Evolutionary conservation across 2,329 filamentous ascomycete species (phyloP).

Genomic region (Plectosphaerella sp.): DNA sequence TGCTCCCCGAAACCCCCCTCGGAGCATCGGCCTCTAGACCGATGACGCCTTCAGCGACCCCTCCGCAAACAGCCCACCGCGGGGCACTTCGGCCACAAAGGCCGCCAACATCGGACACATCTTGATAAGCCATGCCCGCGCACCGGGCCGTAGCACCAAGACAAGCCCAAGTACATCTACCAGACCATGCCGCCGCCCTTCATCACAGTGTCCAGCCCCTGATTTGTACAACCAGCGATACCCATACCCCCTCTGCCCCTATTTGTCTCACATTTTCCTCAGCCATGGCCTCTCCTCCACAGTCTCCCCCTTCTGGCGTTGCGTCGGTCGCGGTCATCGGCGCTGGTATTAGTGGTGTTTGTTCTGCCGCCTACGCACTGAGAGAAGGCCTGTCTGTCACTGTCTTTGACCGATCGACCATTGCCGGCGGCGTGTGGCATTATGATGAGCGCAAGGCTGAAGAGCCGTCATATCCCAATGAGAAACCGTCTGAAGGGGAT

Average conservation of each 20-base stretch:
- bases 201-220: not conserved
- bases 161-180: not conserved
- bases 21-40: not conserved
- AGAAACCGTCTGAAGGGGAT: slow-evolving; percentile 20
- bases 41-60: not conserved
- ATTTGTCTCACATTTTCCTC: not conserved
- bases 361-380: not conserved
- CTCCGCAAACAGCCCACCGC: not conserved
- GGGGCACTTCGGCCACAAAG: not conserved
- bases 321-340: slow-evolving; percentile 4
- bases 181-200: not conserved
- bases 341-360: slow-evolving; percentile 4
- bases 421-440: slow-evolving; percentile 23
- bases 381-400: not conserved
- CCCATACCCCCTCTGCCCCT: not conserved
- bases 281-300: not conserved
- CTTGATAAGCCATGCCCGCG: not conserved
- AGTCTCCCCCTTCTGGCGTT: not conserved
- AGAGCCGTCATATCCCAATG: slow-evolving; percentile 26
- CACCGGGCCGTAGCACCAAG: not conserved
- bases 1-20: not conserved
- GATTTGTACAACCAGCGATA: not conserved
- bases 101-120: not conserved
- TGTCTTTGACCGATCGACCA: slow-evolving; percentile 1
- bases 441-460: slow-evolving; percentile 24